phyloP scores from a whole-genome alignment of 352 stramenopile species.

The Phytopythium mirpurense region DNA sequence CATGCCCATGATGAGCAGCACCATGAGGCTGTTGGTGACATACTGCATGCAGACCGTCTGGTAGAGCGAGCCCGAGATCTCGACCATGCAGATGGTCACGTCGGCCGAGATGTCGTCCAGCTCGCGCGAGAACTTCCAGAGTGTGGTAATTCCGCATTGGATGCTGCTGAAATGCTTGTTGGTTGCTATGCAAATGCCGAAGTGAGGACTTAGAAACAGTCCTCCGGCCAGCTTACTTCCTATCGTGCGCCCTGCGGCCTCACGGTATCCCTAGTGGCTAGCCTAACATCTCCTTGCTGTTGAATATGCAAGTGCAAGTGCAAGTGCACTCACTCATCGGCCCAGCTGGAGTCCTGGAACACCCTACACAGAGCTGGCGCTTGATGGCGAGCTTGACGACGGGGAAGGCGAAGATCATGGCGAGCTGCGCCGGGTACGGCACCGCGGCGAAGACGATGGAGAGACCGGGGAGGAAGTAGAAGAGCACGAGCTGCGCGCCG shows the following conservation, averaged over 20 bases:
- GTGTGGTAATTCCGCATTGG: too few species aligned
- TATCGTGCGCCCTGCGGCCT: too few species aligned
- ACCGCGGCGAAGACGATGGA: conserved; percentile 9
- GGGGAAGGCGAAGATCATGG: conserved; percentile 13
- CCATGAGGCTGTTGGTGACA: conserved; percentile 11
- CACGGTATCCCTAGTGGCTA: too few species aligned
- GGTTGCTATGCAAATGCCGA: too few species aligned
- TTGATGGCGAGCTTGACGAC: conserved; percentile 16
- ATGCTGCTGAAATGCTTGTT: too few species aligned
- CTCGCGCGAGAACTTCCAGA: conserved; percentile 15
- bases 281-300: too few species aligned
- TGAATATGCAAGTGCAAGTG: too few species aligned
- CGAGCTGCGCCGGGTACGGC: conserved; percentile 7
- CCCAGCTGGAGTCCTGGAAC: too few species aligned
- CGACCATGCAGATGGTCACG: conserved; percentile 20
- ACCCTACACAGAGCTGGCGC: too few species aligned
- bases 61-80: conserved; percentile 24
- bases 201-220: too few species aligned
- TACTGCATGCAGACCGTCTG: conserved; percentile 22
- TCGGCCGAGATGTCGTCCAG: conserved; percentile 19
- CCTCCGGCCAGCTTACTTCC: too few species aligned
- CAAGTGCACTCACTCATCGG: too few species aligned
- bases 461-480: conserved; percentile 15
- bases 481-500: conserved; percentile 9
- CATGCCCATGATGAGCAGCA: conserved; percentile 7